phyloP scores from a whole-genome alignment of 2,329 filamentous ascomycete genomes.

The Talaromyces sp. region DNA sequence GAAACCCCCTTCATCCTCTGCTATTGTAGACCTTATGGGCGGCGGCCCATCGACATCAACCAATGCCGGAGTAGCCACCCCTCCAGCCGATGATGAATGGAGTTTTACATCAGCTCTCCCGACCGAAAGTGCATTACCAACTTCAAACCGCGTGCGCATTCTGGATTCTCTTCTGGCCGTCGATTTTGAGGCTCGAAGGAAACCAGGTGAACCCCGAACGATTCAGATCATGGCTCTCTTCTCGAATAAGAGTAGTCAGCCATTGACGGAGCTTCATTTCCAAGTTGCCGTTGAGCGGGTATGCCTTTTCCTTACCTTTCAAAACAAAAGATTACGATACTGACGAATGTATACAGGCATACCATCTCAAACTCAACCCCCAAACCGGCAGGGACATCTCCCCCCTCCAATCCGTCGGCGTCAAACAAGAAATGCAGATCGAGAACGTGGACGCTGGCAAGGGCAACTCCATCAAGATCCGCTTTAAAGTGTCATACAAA shows the following conservation, averaged over 20 bases:
- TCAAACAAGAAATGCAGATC: slow-evolving; percentile 78
- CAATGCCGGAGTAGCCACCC: slow-evolving; percentile 16
- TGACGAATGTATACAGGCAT: slow-evolving; percentile 57
- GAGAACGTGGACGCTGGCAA: slow-evolving; percentile 70
- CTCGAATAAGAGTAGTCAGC: slow-evolving; percentile 72
- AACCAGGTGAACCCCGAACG: slow-evolving; percentile 51
- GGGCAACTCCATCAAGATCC: slow-evolving; percentile 79
- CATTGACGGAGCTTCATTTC: slow-evolving; percentile 78
- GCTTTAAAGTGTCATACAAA: slow-evolving; percentile 83
- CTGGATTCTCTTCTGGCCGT: slow-evolving; percentile 70
- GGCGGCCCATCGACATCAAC: slow-evolving; percentile 21
- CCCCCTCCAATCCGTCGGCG: slow-evolving; percentile 70
- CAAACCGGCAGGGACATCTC: slow-evolving; percentile 76
- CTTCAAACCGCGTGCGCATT: slow-evolving; percentile 64
- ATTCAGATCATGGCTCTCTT: slow-evolving; percentile 76
- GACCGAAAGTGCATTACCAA: slow-evolving; percentile 53
- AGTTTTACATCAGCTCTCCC: slow-evolving; percentile 86
- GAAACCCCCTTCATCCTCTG: slow-evolving; percentile 20
- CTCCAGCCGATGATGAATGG: slow-evolving; percentile 77
- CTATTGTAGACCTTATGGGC: slow-evolving; percentile 19
- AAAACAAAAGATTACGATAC: not conserved
- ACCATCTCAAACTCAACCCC: slow-evolving; percentile 75
- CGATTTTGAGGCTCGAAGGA: slow-evolving; percentile 67
- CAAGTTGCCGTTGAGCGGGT: slow-evolving; percentile 94
- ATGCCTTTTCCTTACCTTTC: slow-evolving; percentile 25